These are phyloP conservation scores for Orbilia brochopaga DNA, from an alignment of 2,329 filamentous ascomycete species.

Conservation along the genomic window DNA sequence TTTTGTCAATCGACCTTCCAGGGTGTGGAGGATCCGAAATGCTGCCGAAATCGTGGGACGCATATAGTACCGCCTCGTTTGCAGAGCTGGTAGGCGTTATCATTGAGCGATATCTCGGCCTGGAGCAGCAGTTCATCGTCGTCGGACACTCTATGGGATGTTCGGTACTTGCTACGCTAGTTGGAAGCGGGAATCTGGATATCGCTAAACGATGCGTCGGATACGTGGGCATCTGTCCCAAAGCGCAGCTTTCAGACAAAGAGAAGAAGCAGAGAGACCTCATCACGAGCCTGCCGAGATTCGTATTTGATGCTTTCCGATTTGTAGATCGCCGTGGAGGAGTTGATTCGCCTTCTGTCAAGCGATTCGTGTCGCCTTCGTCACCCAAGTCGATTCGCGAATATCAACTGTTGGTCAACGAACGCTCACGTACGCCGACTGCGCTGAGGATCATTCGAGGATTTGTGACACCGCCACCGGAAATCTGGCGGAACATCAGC, in stretches of 20 bases:
- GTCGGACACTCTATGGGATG: constrained; percentile 92
- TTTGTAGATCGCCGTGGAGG: constrained; percentile 81
- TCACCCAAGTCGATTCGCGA: constrained; percentile 71
- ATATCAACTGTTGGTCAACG: constrained; percentile 77
- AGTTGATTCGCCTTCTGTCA: constrained; percentile 75
- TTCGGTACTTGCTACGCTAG: constrained; percentile 69
- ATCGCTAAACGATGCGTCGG: constrained; percentile 61
- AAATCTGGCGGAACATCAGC: constrained; percentile 73
- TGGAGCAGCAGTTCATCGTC: constrained; percentile 74
- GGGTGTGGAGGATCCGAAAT: constrained; percentile 85
- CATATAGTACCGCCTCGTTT: constrained; percentile 79
- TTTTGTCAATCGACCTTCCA: constrained; percentile 84
- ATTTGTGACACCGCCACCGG: constrained; percentile 66
- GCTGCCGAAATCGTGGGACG: constrained; percentile 71
- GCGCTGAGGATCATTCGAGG: constrained; percentile 83
- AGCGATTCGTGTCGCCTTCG: constrained; percentile 73
- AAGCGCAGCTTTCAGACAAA: constrained; percentile 68
- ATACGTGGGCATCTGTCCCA: constrained; percentile 80
- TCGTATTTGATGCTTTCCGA: constrained; percentile 77
- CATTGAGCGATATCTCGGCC: constrained; percentile 72
- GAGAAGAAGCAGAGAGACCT: constrained; percentile 57
- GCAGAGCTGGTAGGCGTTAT: constrained; percentile 75
- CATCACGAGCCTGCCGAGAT: constrained; percentile 66
- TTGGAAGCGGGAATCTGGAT: constrained; percentile 44
- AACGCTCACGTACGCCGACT: constrained; percentile 79